A percentile compares a stretch with the other conserved stretches of the same genome.
Conservation (phyloP, 257 asterid species). For the Oldenlandia corymbosa region DNA sequence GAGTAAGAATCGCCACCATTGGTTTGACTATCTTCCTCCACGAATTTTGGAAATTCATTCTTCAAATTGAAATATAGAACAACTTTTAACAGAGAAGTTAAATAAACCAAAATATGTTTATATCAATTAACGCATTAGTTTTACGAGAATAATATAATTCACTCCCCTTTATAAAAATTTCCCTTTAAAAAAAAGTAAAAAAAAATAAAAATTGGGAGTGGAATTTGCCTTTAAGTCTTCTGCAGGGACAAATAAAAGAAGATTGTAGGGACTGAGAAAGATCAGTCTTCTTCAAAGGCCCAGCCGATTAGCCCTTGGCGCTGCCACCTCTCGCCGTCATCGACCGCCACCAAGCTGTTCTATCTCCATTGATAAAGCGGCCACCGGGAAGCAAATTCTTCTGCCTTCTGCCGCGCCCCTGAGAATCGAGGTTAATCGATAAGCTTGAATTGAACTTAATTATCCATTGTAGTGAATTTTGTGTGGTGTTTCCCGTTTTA, state of each 20-base stretch:
- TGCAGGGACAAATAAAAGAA: not conserved
- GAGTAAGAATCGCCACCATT: no score
- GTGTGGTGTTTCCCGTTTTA: not conserved
- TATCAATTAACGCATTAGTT: no score
- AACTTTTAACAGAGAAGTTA: no score
- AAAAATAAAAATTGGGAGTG: no score
- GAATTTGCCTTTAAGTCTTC: no score
- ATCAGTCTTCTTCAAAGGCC: not conserved
- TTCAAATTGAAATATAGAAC: no score
- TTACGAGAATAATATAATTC: no score
- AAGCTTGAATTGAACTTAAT: not conserved
- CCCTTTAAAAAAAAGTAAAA: no score
- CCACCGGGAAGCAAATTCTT: not conserved
- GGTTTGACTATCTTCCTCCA: no score
- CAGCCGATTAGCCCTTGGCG: not conserved
- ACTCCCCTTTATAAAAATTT: no score
- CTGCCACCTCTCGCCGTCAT: constrained; percentile 9
- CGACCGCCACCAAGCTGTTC: not conserved
- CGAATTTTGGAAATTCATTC: no score
- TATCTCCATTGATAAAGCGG: not conserved
- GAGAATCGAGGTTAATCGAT: constrained; percentile 6
- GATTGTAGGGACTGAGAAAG: not conserved
- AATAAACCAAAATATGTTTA: no score
- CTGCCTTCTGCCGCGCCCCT: not conserved
- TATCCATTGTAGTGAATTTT: not conserved